These are phyloP conservation scores for Corynascus novoguineensis DNA, from an alignment of 495 filamentous ascomycete species.

Conservation along the genomic window DNA sequence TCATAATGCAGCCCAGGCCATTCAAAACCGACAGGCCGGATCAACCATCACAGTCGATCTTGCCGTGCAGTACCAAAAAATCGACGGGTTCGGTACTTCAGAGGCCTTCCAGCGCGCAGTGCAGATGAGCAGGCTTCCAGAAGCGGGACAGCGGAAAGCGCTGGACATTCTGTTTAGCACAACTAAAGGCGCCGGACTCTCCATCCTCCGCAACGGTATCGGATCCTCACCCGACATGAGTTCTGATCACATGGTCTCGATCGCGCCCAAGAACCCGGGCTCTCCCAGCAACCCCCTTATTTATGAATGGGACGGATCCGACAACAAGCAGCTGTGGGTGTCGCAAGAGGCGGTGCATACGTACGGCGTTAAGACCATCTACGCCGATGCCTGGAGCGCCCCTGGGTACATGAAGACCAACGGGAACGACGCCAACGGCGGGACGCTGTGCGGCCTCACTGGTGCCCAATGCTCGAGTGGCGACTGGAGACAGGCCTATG, in stretches of 20 bases:
- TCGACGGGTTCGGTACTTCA: constrained; percentile 49
- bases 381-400: constrained; percentile 53
- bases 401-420: constrained; percentile 57
- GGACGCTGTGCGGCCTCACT: constrained; percentile 47
- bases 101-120: constrained; percentile 47
- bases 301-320: constrained; percentile 43
- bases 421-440: constrained; percentile 45
- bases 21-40: constrained; percentile 11
- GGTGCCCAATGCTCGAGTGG: constrained; percentile 44
- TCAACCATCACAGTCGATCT: constrained; percentile 36
- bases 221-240: constrained; percentile 40
- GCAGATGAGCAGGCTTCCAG: constrained; percentile 25
- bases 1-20: not conserved
- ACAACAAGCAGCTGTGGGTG: constrained; percentile 47
- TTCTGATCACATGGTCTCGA: constrained; percentile 39
- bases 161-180: constrained; percentile 47
- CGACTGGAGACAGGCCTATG: constrained; percentile 53
- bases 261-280: constrained; percentile 40
- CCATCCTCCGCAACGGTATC: constrained; percentile 53
- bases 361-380: constrained; percentile 46
- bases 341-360: constrained; percentile 40
- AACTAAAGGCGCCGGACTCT: constrained; percentile 44
- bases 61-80: constrained; percentile 37
- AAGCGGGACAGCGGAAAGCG: constrained; percentile 8
- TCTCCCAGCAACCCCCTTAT: constrained; percentile 27